Evolutionary conservation across 441 rosid genomes (phyloP), one percentile per base, ranked within the genome.

Genomic region (Euphorbia neoarborescens): DNA sequence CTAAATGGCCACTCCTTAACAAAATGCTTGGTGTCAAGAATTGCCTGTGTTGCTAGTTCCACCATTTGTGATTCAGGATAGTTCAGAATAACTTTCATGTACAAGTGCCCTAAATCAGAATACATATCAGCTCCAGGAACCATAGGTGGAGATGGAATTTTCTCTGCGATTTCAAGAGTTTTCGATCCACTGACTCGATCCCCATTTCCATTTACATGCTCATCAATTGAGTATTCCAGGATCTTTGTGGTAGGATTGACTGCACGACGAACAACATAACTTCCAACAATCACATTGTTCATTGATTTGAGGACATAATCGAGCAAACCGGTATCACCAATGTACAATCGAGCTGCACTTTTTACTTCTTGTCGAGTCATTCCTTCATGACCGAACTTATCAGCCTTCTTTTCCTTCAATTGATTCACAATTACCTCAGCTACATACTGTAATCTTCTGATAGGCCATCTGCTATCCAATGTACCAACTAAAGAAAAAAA

Each of bases 361-460:
- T 95, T 86, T 57, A 90, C 88, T 32, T 92, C 96, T 78, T 92
- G 97, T 62, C 99, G 70, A 37, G 87, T 88, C 99, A 94, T 90
- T 64, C 97, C 91, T 20, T 77, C 79, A 34, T 69, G 69, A 28
- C 84, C 40, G 2, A 7, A 65, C 20, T 73, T 82, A 46, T 71
- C 70, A 2, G 78, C 80, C 76, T 84, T 84, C 71, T 83, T 88
- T 38, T 83, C 86, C 76, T 79, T 81, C 76, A 90, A 61, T 7
- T 92, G 84, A 65, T 84, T 79, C 32, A 88, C 96, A 28, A 94
- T 85, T 54, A 90, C 92, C 34, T 84, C 87, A 63, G 97, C 98
- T 38, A 96, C 86, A 38, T 72, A 89, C 65, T 89, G 87, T 5
- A 94, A 84, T 75, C 99, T 88, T 73, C 87, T 88, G 48, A 80